A percentile compares a stretch with the other conserved stretches of the same genome.
phyloP scores from a whole-genome alignment of 1,284 basidiomycete species.

The Cerioporus squamosus region DNA sequence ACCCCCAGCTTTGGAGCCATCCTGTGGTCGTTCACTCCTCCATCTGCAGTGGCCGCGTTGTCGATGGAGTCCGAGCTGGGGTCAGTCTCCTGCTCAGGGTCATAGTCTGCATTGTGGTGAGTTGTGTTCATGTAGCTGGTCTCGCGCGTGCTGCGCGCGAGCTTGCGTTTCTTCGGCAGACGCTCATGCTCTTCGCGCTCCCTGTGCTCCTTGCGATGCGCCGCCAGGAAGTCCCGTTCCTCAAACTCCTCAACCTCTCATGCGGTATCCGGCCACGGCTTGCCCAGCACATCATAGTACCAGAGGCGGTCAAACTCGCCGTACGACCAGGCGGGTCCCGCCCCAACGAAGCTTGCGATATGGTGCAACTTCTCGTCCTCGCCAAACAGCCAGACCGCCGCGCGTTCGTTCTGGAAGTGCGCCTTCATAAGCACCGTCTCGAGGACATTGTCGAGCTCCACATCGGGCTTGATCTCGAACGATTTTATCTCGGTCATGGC shows the following conservation, averaged over 20 bases:
- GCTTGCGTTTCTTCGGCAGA: no score
- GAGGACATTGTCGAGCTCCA: background rate
- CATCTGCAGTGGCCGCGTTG: background rate
- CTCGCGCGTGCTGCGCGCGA: no score
- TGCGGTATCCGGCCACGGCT: background rate
- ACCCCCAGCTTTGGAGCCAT: background rate
- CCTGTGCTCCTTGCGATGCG: no score
- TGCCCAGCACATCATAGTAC: background rate
- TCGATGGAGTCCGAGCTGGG: background rate
- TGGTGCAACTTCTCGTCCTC: background rate
- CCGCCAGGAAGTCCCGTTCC: background rate
- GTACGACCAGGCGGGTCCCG: slow-evolving; percentile 2
- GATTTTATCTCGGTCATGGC: slow-evolving; percentile 4
- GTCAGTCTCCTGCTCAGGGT: no score
- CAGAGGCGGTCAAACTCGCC: background rate
- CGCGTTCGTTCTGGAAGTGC: background rate
- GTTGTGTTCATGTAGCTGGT: no score
- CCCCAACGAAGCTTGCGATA: background rate
- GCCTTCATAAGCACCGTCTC: background rate
- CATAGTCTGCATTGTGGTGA: no score
- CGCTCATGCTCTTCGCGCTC: no score
- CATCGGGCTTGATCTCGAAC: background rate
- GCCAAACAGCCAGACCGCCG: background rate
- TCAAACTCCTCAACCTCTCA: background rate
- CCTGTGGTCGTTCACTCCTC: background rate